Evolutionary conservation across 148 eudicot genomes (phyloP).

Genomic region (Fallopia convolvulus): DNA sequence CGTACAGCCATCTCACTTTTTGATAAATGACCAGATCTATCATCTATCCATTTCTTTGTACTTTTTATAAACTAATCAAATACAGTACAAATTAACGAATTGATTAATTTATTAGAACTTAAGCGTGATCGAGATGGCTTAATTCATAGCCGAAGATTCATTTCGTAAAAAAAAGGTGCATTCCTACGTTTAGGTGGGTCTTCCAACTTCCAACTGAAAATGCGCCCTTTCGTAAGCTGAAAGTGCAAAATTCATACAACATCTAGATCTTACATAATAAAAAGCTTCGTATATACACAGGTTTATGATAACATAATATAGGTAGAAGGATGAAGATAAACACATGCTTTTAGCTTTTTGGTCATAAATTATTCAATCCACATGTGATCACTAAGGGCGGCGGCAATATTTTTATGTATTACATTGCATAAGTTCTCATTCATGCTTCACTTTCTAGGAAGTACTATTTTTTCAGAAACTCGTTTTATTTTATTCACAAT

Average conservation of each 20-base stretch:
- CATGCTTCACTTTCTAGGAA: too few relatives aligned
- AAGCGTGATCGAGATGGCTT: neutral
- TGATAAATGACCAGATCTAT: too few relatives aligned
- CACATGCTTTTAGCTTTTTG: conserved; percentile 1
- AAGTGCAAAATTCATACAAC: neutral
- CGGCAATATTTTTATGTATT: neutral
- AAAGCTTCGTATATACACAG: neutral
- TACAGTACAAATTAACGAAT: neutral
- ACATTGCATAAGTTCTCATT: neutral
- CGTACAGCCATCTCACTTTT: too few relatives aligned
- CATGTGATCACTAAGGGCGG: conserved; percentile 14
- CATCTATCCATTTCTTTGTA: too few relatives aligned
- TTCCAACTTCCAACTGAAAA: neutral
- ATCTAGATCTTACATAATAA: neutral
- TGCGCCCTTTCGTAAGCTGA: neutral
- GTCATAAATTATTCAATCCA: neutral
- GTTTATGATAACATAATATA: neutral
- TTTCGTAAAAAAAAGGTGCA: neutral
- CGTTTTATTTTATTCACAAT: too few relatives aligned
- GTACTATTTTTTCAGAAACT: too few relatives aligned
- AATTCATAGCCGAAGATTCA: neutral
- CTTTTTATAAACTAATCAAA: neutral
- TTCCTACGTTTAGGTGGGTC: neutral
- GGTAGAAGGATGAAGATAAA: neutral
- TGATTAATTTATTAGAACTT: neutral